Percentiles rank a stretch among this genome's conserved stretches.
Conservation (phyloP, 352 stramenopile genomes). For the Phytophthora tubulina region DNA sequence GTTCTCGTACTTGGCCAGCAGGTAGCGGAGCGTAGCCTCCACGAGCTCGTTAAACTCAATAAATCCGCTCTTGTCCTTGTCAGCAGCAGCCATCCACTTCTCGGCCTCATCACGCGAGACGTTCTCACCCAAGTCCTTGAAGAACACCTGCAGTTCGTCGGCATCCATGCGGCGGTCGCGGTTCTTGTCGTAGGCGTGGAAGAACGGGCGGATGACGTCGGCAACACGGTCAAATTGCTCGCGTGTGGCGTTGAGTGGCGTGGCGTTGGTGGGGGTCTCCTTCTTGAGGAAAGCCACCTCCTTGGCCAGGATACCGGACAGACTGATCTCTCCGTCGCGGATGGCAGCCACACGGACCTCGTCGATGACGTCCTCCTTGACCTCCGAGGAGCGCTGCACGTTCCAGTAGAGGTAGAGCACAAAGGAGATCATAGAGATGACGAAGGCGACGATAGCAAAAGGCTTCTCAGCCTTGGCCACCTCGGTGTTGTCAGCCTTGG, state of each 20-base stretch:
- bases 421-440: conserved; percentile 93
- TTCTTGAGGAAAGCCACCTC: conserved; percentile 81
- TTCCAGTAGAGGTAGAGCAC: conserved; percentile 94
- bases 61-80: conserved; percentile 91
- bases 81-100: conserved; percentile 89
- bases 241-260: conserved; percentile 61
- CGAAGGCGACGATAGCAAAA: conserved; percentile 90
- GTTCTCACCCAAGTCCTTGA: conserved; percentile 94
- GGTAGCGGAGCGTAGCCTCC: conserved; percentile 85
- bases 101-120: conserved; percentile 83
- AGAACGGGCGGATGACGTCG: conserved; percentile 94
- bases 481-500: conserved; percentile 66
- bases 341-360: conserved; percentile 81
- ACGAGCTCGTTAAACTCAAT: conserved; percentile 97
- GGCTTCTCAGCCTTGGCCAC: conserved; percentile 89
- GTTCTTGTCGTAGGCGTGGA: conserved; percentile 94
- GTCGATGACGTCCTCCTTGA: conserved; percentile 73
- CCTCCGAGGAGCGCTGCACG: conserved; percentile 78
- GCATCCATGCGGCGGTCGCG: conserved; percentile 89
- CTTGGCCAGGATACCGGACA: conserved; percentile 82
- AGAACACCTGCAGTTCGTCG: conserved; percentile 93
- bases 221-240: conserved; percentile 84
- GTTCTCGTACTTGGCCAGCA: conserved; percentile 84
- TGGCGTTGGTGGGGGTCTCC: conserved; percentile 44
- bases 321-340: conserved; percentile 74